A percentile compares a stretch with the other conserved stretches of the same genome.
Conservation (phyloP, 768 basidiomycete species). For the Rhodotorula graminis region DNA sequence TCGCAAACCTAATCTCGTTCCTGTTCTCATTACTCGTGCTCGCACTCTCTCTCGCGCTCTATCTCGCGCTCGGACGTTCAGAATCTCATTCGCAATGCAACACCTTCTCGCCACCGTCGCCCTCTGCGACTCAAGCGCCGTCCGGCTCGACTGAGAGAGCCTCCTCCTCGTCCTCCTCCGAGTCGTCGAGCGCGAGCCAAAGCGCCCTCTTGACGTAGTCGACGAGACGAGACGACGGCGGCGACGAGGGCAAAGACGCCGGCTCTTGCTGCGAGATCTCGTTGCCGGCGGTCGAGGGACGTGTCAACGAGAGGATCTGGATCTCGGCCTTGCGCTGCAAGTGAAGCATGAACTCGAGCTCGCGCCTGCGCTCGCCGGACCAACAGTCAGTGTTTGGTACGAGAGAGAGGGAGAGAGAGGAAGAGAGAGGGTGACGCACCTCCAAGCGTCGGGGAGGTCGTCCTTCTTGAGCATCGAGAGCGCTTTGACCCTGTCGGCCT, state of each 20-base stretch:
- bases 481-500: constrained; percentile 72
- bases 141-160: no score
- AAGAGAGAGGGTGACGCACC: constrained; percentile 50
- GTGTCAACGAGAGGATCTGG: constrained; percentile 51
- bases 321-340: constrained; percentile 88
- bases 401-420: no score
- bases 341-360: constrained; percentile 74
- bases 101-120: no score
- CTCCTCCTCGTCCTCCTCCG: neutral
- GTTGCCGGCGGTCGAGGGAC: neutral
- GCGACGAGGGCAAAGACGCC: no score
- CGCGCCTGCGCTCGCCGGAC: constrained; percentile 62
- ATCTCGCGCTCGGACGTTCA: no score
- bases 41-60: no score
- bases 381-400: no score
- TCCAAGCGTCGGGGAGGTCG: constrained; percentile 61
- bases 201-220: constrained; percentile 13
- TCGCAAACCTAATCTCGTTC: neutral
- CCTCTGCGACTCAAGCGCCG: neutral
- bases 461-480: constrained; percentile 58
- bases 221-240: constrained; percentile 14
- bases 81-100: no score
- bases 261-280: neutral
- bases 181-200: neutral
- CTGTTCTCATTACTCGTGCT: neutral